These are phyloP conservation scores for Hura crepitans DNA, from an alignment of 441 rosid genomes.

Conservation along the genomic window DNA sequence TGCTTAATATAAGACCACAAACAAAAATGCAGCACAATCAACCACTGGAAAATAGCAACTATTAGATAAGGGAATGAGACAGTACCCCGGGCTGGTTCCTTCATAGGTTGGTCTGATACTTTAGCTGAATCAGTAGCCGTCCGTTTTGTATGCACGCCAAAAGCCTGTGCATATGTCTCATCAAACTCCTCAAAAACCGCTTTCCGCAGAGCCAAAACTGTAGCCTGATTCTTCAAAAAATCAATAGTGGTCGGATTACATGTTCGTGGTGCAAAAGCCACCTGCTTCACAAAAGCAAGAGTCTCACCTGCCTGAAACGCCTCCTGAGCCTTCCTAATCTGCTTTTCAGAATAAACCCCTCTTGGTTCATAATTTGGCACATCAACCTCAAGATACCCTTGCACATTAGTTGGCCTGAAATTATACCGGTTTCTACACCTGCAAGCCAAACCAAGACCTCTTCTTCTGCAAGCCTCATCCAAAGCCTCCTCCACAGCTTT, in stretches of 20 bases:
- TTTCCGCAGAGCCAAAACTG: conserved; percentile 58
- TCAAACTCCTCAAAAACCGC: conserved; percentile 91
- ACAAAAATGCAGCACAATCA: not conserved
- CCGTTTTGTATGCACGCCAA: conserved; percentile 54
- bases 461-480: conserved; percentile 75
- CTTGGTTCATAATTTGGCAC: conserved; percentile 77
- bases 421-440: conserved; percentile 70
- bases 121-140: conserved; percentile 30
- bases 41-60: conserved; percentile 14
- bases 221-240: conserved; percentile 58
- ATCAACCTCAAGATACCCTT: conserved; percentile 76
- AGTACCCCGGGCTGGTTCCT: conserved; percentile 61
- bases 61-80: conserved; percentile 15
- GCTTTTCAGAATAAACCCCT: conserved; percentile 61
- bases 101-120: conserved; percentile 36
- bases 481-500: conserved; percentile 92
- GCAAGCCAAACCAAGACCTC: conserved; percentile 74
- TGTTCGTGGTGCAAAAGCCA: conserved; percentile 54
- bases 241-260: conserved; percentile 39
- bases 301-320: conserved; percentile 50
- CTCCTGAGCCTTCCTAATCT: conserved; percentile 68
- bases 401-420: conserved; percentile 55
- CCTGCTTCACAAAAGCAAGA: conserved; percentile 52
- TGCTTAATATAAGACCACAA: not conserved
- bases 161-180: conserved; percentile 92